Evolutionary conservation across 2,329 filamentous ascomycete genomes (phyloP).

Genomic region (Fusarium devonianum): DNA sequence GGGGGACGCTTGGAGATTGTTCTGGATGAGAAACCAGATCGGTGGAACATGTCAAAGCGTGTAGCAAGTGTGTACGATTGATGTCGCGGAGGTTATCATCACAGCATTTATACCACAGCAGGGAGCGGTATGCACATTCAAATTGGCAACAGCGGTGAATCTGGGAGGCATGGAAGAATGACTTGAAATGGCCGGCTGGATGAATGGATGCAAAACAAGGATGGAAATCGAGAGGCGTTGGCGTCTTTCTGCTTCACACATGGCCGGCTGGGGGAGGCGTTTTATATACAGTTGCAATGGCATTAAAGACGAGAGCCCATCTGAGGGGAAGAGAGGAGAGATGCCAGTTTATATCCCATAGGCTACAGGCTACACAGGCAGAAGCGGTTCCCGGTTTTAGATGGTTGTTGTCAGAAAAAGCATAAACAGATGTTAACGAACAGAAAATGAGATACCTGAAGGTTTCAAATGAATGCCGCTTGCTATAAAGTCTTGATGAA

Average conservation of each 20-base stretch:
- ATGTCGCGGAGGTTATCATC: conserved; percentile 25
- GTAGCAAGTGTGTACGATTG: conserved; percentile 40
- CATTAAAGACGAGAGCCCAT: conserved; percentile 36
- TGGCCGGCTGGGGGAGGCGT: conserved; percentile 40
- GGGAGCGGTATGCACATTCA: conserved; percentile 28
- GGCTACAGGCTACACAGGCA: conserved; percentile 38
- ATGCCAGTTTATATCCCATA: conserved; percentile 36
- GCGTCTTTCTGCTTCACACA: conserved; percentile 42
- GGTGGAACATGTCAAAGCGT: conserved; percentile 22
- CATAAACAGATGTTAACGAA: conserved; percentile 42
- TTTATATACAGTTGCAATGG: conserved; percentile 42
- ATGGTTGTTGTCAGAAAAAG: conserved; percentile 40
- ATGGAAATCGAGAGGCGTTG: conserved; percentile 40
- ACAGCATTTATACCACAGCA: conserved; percentile 31
- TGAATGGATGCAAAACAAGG: conserved; percentile 27
- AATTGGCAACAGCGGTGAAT: conserved; percentile 33
- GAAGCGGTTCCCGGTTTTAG: conserved; percentile 40
- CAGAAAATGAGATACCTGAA: conserved; percentile 42
- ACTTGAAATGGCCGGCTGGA: conserved; percentile 22
- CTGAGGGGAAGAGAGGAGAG: conserved; percentile 28
- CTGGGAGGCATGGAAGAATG: conserved; percentile 24
- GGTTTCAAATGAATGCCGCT: conserved; percentile 28
- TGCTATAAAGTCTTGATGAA: no score
- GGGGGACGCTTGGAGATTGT: conserved; percentile 36
- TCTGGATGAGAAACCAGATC: conserved; percentile 37